Evolutionary conservation across 192 early-diverging fungal species (phyloP).

Genomic region (Rhizophlyctis rosea): DNA sequence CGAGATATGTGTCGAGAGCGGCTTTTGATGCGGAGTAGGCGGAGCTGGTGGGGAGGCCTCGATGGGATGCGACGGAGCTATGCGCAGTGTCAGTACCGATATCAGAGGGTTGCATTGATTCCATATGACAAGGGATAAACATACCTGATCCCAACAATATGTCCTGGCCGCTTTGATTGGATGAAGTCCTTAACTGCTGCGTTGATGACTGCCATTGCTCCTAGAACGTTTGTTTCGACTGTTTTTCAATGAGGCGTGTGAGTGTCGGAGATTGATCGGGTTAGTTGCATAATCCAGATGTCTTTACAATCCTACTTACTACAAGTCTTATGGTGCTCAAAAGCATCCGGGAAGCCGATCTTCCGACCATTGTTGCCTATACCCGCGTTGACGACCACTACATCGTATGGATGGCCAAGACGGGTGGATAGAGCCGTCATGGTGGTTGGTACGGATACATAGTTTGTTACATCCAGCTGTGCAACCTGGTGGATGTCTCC

Average conservation of each 20-base stretch:
- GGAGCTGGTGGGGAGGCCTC: background rate
- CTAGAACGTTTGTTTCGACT: background rate
- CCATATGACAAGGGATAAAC: background rate
- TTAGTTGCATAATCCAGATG: too few species aligned
- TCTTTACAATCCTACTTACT: too few species aligned
- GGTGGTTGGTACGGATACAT: background rate
- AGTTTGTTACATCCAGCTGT: background rate
- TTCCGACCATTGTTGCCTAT: background rate
- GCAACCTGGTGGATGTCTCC: background rate
- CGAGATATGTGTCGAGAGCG: background rate
- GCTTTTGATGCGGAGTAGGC: background rate
- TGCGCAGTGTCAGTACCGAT: too few species aligned
- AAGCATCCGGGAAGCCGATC: background rate
- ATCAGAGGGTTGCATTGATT: background rate
- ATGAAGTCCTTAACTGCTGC: background rate
- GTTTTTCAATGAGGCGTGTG: too few species aligned
- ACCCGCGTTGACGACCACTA: background rate
- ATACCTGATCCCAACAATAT: background rate
- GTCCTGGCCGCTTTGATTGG: background rate
- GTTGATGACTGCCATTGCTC: background rate
- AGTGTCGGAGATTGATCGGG: too few species aligned
- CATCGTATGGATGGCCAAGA: background rate
- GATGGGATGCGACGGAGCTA: background rate
- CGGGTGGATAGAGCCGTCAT: background rate
- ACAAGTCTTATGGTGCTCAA: background rate